Conservation (phyloP, 768 basidiomycete genomes). For the Cyclocybe aegerita region DNA sequence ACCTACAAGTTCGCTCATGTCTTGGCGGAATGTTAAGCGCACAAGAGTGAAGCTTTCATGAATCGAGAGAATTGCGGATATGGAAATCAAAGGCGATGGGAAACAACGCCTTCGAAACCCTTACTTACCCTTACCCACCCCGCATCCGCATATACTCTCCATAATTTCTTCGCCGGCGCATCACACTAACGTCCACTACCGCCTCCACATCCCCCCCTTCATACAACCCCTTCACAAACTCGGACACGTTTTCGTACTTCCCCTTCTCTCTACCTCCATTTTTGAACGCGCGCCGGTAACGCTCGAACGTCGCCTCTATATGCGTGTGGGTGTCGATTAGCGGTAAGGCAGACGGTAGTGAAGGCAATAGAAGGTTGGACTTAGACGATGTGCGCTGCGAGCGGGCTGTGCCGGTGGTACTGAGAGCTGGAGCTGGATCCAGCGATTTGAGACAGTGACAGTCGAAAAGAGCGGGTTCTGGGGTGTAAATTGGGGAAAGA, state of each 20-base stretch:
- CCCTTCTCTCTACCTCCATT: slow-evolving; percentile 25
- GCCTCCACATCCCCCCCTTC: slow-evolving; percentile 52
- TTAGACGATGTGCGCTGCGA: slow-evolving; percentile 23
- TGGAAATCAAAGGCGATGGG: slow-evolving; percentile 26
- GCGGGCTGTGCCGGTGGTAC: too few relatives aligned
- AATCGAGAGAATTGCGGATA: too few relatives aligned
- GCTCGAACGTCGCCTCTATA: slow-evolving; percentile 63
- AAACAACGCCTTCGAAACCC: slow-evolving; percentile 77
- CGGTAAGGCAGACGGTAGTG: slow-evolving; percentile 26
- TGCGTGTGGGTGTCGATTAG: slow-evolving; percentile 87
- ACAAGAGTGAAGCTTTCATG: too few relatives aligned
- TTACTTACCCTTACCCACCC: slow-evolving; percentile 47
- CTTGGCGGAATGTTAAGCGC: too few relatives aligned
- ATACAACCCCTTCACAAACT: slow-evolving; percentile 66
- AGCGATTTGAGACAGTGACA: too few relatives aligned
- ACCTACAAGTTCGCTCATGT: too few relatives aligned
- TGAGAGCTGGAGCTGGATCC: too few relatives aligned
- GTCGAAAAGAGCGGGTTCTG: too few relatives aligned
- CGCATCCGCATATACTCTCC: slow-evolving; percentile 73
- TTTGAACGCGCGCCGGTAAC: slow-evolving; percentile 62
- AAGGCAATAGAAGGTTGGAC: slow-evolving; percentile 32
- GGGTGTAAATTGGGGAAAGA: too few relatives aligned
- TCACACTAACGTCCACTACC: slow-evolving; percentile 90
- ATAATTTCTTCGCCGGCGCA: slow-evolving; percentile 57
- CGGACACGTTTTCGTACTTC: slow-evolving; percentile 49